Conservation (phyloP, 179 eudicot genomes). For the Heliamphora pulchella region DNA sequence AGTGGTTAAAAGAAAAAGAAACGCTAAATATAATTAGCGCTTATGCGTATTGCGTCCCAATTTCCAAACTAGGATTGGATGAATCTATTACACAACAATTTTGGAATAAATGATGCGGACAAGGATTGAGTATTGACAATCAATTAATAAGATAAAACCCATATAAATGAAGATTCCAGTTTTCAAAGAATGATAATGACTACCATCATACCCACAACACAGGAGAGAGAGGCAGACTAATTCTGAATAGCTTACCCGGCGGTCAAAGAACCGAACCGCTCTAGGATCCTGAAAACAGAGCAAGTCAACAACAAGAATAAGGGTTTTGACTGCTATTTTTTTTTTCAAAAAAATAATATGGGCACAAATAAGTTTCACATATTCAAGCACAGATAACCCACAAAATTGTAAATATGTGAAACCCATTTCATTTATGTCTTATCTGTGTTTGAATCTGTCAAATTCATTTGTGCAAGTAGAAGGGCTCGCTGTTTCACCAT, state of each 20-base stretch:
- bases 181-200: background rate
- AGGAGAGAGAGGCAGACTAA: background rate
- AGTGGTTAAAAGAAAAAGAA: background rate
- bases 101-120: too few relatives aligned
- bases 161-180: background rate
- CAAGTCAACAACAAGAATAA: background rate
- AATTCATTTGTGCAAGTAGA: too few relatives aligned
- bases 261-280: conserved; percentile 79
- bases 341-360: too few relatives aligned
- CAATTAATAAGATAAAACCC: background rate
- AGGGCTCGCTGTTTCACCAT: background rate
- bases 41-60: background rate
- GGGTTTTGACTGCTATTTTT: background rate
- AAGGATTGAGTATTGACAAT: background rate
- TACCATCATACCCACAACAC: background rate
- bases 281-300: conserved; percentile 51
- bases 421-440: too few relatives aligned
- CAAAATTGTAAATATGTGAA: too few relatives aligned
- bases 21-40: background rate
- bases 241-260: conserved; percentile 54
- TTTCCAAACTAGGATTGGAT: background rate
- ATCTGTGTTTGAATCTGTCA: too few relatives aligned
- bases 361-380: too few relatives aligned
- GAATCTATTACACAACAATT: background rate
- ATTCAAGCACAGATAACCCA: too few relatives aligned